Conservation (phyloP, 148 eudicot species). For the Silene conica region DNA sequence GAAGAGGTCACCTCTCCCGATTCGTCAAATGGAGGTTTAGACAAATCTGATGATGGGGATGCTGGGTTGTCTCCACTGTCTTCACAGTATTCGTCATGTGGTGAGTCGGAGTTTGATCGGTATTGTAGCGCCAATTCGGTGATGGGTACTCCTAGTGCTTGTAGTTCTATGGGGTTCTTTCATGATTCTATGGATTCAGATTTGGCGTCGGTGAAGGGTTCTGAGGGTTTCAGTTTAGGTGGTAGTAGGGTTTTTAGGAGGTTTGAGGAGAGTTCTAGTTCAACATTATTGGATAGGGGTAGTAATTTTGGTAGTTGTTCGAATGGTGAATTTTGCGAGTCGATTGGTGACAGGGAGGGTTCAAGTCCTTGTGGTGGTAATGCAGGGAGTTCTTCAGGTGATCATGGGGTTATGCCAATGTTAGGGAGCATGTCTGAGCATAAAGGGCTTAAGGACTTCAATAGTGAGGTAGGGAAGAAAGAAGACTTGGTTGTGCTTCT, state of each 20-base stretch:
- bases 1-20: conserved; percentile 26
- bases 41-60: conserved; percentile 38
- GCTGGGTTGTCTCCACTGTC: conserved; percentile 41
- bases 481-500: conserved; percentile 31
- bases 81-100: conserved; percentile 79
- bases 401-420: conserved; percentile 4
- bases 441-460: conserved; percentile 17
- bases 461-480: conserved; percentile 24
- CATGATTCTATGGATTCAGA: conserved; percentile 65
- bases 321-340: conserved; percentile 14
- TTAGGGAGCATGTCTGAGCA: conserved; percentile 18
- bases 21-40: conserved; percentile 27
- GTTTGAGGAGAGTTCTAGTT: conserved; percentile 23
- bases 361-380: conserved; percentile 15
- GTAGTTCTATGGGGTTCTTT: conserved; percentile 65
- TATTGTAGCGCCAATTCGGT: conserved; percentile 92
- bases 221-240: conserved; percentile 46
- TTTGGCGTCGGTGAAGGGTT: conserved; percentile 53
- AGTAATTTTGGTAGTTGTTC: conserved; percentile 11
- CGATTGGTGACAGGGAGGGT: conserved; percentile 11
- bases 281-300: conserved; percentile 19
- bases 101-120: conserved; percentile 85
- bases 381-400: conserved; percentile 18
- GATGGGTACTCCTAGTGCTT: conserved; percentile 87
- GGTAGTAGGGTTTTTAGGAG: conserved; percentile 36